These are phyloP conservation scores for Coemansia sp. DNA, from an alignment of 192 early-diverging fungal species.

Conservation along the genomic window DNA sequence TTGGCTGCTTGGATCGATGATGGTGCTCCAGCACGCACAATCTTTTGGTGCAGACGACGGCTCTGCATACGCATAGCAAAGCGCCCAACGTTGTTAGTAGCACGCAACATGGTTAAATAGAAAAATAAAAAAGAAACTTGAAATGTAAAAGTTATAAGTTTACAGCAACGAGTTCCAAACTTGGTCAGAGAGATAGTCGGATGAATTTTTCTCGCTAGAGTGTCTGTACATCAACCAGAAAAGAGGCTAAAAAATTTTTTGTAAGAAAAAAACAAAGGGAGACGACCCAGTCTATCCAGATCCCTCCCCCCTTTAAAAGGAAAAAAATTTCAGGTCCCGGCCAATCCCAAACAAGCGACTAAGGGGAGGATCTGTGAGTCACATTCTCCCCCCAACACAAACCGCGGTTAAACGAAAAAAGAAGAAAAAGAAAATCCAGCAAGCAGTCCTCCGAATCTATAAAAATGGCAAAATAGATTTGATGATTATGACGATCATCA, in stretches of 20 bases:
- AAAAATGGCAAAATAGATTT: too few relatives aligned
- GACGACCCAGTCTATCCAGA: background rate
- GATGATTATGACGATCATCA: too few relatives aligned
- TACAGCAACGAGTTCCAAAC: conserved; percentile 50
- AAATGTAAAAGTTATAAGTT: background rate
- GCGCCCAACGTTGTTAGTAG: background rate
- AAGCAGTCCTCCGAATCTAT: too few relatives aligned
- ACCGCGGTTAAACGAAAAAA: too few relatives aligned
- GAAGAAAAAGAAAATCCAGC: too few relatives aligned
- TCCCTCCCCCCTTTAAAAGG: background rate
- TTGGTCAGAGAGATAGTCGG: conserved; percentile 54
- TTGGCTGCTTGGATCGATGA: background rate
- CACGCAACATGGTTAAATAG: conserved; percentile 25
- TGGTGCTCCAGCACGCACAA: background rate
- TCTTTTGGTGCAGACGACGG: background rate
- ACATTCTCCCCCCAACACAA: too few relatives aligned
- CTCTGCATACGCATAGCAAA: background rate
- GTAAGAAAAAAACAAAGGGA: background rate
- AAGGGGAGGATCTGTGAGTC: too few relatives aligned
- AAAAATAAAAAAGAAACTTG: conserved; percentile 3
- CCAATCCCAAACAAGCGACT: too few relatives aligned
- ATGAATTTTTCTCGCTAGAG: conserved; percentile 48
- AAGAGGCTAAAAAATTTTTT: background rate
- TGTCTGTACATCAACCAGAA: conserved; percentile 41
- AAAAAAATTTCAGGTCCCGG: background rate